Base-by-base conservation (phyloP, 306 rosid genomes). In the Trifolium pratense region DNA sequence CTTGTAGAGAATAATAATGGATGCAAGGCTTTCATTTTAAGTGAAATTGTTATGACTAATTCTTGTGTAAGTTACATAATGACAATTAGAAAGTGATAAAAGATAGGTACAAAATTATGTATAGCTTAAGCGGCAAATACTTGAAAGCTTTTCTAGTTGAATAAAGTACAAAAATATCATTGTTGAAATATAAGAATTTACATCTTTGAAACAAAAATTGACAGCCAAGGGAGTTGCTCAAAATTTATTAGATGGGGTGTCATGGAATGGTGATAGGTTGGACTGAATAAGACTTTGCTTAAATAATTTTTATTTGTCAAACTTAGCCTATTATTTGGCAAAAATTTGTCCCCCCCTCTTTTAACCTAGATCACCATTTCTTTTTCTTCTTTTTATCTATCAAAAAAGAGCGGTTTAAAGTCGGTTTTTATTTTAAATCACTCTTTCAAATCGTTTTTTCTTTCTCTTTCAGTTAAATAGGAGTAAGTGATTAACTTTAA, bases 21-120 rank as follows among this genome's bases (percentile, higher is more conserved):
- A 60, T 60, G 29, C 36, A 70, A 14, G 53, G 11, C 40, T 53
- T 67, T 65, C 7, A 64, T 69, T 71, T 45, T 31, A 57, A 71
- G 68, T 55, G 55, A 71, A 67, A 0, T 68, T 9, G 14, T 29
- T 64, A 20, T 37, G 62, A 70, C 37, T 51, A 39, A 20, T 70
- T 77, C 40, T 59, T 53, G 82, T 29, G 9, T n/a, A n/a, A 6
- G 25, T 29, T 25, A 46, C 63, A 58, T 9, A 71, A 21, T 68
- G 80, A 68, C 77, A 75, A 66, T 32, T 12, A 14, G 45, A 20
- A 68, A 34, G 60, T 26, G 58, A 53, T 62, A 34, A 9, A 1
- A 72, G 34, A 73, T 74, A 40, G 70, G 70, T 66, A 51, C 78
- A 65, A 56, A 74, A n/a, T n/a, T 13, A 40, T 57, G 32, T 20